These are phyloP conservation scores for Scedosporium apiospermum DNA, from an alignment of 2,329 filamentous ascomycete genomes.

Conservation along the genomic window DNA sequence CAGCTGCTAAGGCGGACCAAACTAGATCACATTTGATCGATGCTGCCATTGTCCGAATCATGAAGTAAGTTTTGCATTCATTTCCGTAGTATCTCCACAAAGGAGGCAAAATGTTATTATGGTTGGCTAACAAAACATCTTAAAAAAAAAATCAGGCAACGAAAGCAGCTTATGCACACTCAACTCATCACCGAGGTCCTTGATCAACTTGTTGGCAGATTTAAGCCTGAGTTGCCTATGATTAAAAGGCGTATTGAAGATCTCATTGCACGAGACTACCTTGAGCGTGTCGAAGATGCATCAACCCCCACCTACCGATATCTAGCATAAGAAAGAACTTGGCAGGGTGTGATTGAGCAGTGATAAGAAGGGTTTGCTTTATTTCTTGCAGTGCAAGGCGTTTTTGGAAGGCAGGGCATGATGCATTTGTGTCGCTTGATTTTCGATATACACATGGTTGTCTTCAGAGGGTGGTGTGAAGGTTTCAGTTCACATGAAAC, in stretches of 20 bases:
- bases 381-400: background rate
- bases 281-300: slow-evolving; percentile 64
- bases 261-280: slow-evolving; percentile 66
- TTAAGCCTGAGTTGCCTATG: slow-evolving; percentile 66
- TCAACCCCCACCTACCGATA: slow-evolving; percentile 60
- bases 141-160: slow-evolving; percentile 41
- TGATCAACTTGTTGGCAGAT: slow-evolving; percentile 56
- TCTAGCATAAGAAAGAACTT: slow-evolving; percentile 42
- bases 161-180: slow-evolving; percentile 61
- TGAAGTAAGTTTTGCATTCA: slow-evolving; percentile 59
- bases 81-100: background rate
- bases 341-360: background rate
- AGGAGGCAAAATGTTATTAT: background rate
- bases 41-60: slow-evolving; percentile 69
- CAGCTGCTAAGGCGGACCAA: slow-evolving; percentile 67
- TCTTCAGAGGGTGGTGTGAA: background rate
- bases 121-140: slow-evolving; percentile 17
- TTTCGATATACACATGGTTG: background rate
- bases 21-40: slow-evolving; percentile 63
- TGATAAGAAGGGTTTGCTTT: background rate
- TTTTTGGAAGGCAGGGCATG: background rate
- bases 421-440: background rate
- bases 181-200: slow-evolving; percentile 65
- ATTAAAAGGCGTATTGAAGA: slow-evolving; percentile 77
- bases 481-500: background rate